Evolutionary conservation across 306 rosid species (phyloP).

Genomic region (Cicer chorassanicum): DNA sequence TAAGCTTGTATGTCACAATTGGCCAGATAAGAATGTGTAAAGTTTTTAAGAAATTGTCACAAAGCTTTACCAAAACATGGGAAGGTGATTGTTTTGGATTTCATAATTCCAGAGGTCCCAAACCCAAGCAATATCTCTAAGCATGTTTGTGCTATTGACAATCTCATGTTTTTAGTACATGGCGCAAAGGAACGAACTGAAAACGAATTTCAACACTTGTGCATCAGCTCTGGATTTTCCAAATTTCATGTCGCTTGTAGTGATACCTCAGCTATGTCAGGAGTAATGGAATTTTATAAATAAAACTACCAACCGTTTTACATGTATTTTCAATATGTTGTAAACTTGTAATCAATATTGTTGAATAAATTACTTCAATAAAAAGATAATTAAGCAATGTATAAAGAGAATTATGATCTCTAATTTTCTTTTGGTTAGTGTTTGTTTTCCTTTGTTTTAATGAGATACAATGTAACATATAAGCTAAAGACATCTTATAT

Average conservation of each 20-base stretch:
- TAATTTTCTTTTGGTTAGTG: no score
- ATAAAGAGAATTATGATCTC: no score
- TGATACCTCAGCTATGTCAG: not conserved
- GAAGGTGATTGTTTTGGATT: slow-evolving; percentile 37
- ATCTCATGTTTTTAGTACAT: slow-evolving; percentile 30
- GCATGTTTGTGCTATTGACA: not conserved
- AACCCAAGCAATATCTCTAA: slow-evolving; percentile 22
- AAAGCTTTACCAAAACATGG: slow-evolving; percentile 41
- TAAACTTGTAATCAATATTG: not conserved
- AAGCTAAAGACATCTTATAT: no score
- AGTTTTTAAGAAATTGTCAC: slow-evolving; percentile 39
- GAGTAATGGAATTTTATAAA: slow-evolving; percentile 38
- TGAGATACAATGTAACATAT: no score
- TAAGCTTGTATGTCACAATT: slow-evolving; percentile 40
- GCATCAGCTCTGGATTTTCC: slow-evolving; percentile 40
- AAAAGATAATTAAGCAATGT: no score
- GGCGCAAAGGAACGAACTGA: slow-evolving; percentile 41
- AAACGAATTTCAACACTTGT: slow-evolving; percentile 27
- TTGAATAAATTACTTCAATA: not conserved
- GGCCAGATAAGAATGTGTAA: slow-evolving; percentile 30
- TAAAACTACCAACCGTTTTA: not conserved
- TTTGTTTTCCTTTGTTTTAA: no score
- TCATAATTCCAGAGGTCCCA: slow-evolving; percentile 18
- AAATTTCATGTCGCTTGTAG: slow-evolving; percentile 17
- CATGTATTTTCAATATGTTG: not conserved